Evolutionary conservation across 2,329 filamentous ascomycete genomes (phyloP), one percentile per base, ranked within the genome.

Genomic region (Pyrenophora teres): DNA sequence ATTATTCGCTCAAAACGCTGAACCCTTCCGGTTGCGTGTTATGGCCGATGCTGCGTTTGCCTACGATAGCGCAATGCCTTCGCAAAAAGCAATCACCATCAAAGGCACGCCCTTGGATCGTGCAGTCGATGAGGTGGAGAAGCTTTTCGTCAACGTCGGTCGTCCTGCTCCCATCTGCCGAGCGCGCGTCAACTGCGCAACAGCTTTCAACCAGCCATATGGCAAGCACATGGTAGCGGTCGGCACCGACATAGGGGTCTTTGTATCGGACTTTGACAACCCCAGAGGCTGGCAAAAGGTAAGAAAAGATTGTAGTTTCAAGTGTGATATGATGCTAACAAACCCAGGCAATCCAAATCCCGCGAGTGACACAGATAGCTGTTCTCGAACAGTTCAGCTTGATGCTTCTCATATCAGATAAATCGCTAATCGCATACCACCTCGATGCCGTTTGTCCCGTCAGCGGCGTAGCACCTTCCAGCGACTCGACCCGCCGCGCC

Each of bases 361-460:
- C 78, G 39, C 85, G 86, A 50, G 92, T 99, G 13, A 95, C 93
- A 2, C 94, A 99, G 70, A 89, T 99, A 40, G 88, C 94, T 0
- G 90, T 99, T 0, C 83, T 99, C 6, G 95, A 99, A 69, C 94
- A 97, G 60, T 97, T 97, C 72, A 94, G 91, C 37, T 81, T 97
- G 12, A 94, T 96, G 72, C 80, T 99, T 23, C 81, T 99, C 53
- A 92, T 97, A 59, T 87, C 93, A 0, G 94, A 99, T 74, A 92
- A 92, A 70, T 88, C 89, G 12, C 80, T 99, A 21, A 90, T 97
- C 59, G 92, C 93, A 2, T 97, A 97, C 70, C 93, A 96, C 46
- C 83, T 99, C 36, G 95, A 99, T 68, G 86, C 91, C 6, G 83
- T 99, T 2, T 86, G 82, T 58, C 80, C 82, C 6, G 72, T 78